These are phyloP conservation scores for Rubroboletus satanas DNA, from an alignment of 768 basidiomycete genomes.

Conservation along the genomic window DNA sequence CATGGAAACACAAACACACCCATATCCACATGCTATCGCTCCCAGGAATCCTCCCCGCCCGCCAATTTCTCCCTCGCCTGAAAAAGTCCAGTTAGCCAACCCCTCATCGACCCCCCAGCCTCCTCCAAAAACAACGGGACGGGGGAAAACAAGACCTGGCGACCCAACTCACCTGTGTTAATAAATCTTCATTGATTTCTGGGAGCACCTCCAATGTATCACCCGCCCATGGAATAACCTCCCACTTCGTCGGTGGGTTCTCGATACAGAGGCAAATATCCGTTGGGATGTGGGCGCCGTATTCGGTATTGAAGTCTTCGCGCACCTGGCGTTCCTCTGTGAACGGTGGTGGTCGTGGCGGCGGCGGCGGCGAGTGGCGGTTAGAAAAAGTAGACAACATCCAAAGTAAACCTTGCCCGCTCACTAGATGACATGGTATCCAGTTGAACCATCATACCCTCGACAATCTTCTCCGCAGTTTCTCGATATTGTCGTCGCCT, in stretches of 20 bases:
- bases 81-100: neutral
- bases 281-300: constrained; percentile 70
- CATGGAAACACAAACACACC: neutral
- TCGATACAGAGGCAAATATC: constrained; percentile 77
- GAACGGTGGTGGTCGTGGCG: too few species aligned
- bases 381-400: neutral
- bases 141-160: neutral
- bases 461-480: constrained; percentile 58
- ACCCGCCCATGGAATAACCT: constrained; percentile 55
- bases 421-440: constrained; percentile 64
- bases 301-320: constrained; percentile 65
- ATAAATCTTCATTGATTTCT: constrained; percentile 54
- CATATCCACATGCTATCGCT: constrained; percentile 25
- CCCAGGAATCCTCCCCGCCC: constrained; percentile 14
- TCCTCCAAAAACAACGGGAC: neutral
- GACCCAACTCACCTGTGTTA: constrained; percentile 44
- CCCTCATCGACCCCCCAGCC: neutral
- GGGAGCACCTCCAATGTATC: constrained; percentile 59
- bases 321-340: constrained; percentile 67
- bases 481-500: constrained; percentile 66
- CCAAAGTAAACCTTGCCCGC: neutral
- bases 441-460: constrained; percentile 62
- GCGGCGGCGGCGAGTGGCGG: too few species aligned
- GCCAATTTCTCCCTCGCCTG: constrained; percentile 32
- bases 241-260: constrained; percentile 72